These are phyloP conservation scores for Phytophthora tubulina DNA, from an alignment of 352 stramenopile genomes.

Conservation along the genomic window DNA sequence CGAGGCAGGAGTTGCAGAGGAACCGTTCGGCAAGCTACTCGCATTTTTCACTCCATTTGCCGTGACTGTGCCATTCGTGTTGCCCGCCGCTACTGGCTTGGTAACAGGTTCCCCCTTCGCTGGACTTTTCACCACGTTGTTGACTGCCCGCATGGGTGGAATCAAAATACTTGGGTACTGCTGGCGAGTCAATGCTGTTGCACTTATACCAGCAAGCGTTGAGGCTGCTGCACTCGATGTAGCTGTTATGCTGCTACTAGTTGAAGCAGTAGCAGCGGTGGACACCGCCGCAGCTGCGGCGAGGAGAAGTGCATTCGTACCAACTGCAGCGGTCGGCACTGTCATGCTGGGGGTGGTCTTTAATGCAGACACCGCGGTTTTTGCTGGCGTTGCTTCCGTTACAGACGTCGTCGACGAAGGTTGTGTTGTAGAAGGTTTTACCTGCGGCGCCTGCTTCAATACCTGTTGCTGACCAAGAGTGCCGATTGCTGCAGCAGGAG, in stretches of 20 bases:
- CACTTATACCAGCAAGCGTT: slow-evolving; percentile 47
- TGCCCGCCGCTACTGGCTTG: slow-evolving; percentile 5
- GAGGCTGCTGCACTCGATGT: slow-evolving; percentile 20
- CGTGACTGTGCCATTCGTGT: slow-evolving; percentile 3
- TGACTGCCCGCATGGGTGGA: slow-evolving; percentile 23
- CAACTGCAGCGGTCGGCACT: slow-evolving; percentile 4
- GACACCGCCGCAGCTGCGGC: slow-evolving; percentile 29
- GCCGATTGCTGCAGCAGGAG: slow-evolving; percentile 29
- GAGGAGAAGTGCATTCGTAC: slow-evolving; percentile 34
- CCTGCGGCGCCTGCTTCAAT: slow-evolving; percentile 11
- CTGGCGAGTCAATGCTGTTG: slow-evolving; percentile 50
- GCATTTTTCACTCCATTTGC: slow-evolving; percentile 21
- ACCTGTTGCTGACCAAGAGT: slow-evolving; percentile 21
- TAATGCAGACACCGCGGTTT: background rate
- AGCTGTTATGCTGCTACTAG: slow-evolving; percentile 12
- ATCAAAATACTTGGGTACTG: slow-evolving; percentile 77
- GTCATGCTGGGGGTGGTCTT: slow-evolving; percentile 7
- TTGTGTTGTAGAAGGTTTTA: slow-evolving; percentile 20
- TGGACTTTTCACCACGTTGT: slow-evolving; percentile 26
- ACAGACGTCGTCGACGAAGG: slow-evolving; percentile 4
- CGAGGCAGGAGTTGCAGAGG: slow-evolving; percentile 11
- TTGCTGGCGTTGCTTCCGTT: slow-evolving; percentile 16
- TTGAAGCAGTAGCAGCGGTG: slow-evolving; percentile 18
- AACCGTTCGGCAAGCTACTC: slow-evolving; percentile 2
- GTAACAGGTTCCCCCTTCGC: slow-evolving; percentile 24